These are phyloP conservation scores for Aspergillus sp. DNA, from an alignment of 2,329 filamentous ascomycete species.

Conservation along the genomic window DNA sequence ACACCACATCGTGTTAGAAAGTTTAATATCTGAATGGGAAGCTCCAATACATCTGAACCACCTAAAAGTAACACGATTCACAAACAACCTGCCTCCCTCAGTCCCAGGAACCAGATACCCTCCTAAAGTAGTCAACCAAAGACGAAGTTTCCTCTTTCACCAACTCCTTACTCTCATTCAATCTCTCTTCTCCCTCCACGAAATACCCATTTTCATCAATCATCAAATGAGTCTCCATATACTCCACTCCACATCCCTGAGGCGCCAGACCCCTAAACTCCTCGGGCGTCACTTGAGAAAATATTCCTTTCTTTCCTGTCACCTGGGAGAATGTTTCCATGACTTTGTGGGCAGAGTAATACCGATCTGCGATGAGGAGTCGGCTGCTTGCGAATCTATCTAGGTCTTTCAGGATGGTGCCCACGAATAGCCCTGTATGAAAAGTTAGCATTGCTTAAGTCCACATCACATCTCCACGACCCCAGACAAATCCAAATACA, in stretches of 20 bases:
- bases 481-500: too few relatives aligned
- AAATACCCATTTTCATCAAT: background rate
- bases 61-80: too few relatives aligned
- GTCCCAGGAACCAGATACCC: background rate
- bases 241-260: background rate
- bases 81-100: too few relatives aligned
- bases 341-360: background rate
- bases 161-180: background rate
- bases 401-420: background rate
- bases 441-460: background rate
- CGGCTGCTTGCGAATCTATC: background rate
- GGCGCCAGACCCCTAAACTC: background rate
- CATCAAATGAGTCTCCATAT: background rate
- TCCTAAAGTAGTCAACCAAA: background rate
- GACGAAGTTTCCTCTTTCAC: background rate
- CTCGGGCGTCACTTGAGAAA: background rate
- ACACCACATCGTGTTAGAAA: too few relatives aligned
- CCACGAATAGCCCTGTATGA: background rate
- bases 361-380: background rate
- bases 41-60: too few relatives aligned
- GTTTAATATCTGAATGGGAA: too few relatives aligned
- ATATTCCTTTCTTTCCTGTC: background rate
- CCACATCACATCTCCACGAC: too few relatives aligned
- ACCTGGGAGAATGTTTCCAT: background rate
- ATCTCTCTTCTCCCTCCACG: background rate